phyloP scores from a whole-genome alignment of 306 rosid genomes.

The Vachellia collinsii region DNA sequence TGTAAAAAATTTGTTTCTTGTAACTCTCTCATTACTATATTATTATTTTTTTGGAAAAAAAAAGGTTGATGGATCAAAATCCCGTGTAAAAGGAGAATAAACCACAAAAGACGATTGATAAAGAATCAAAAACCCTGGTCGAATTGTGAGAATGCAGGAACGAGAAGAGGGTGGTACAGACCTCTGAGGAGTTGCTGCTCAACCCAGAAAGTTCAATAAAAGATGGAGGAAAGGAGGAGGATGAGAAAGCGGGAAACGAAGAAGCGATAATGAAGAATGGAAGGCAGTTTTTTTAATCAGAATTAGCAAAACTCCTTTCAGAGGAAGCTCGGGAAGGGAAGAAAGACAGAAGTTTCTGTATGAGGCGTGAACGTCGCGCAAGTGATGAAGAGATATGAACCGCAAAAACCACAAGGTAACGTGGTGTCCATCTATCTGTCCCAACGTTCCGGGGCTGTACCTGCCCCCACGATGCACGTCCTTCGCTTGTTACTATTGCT shows the following conservation, averaged over 20 bases:
- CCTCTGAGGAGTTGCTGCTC: constrained; percentile 27
- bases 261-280: background rate
- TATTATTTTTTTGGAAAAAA: no score
- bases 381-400: background rate
- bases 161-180: background rate
- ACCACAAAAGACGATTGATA: background rate
- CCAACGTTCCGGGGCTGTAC: constrained; percentile 35
- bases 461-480: constrained; percentile 4
- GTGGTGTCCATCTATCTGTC: background rate
- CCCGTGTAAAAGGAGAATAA: background rate
- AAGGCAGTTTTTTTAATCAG: background rate
- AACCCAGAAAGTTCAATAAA: constrained; percentile 20
- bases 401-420: constrained; percentile 1
- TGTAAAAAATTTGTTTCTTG: background rate
- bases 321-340: constrained; percentile 35
- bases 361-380: constrained; percentile 37
- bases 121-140: background rate
- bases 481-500: constrained; percentile 31
- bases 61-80: background rate
- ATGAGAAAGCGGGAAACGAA: background rate
- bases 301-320: constrained; percentile 15
- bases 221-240: background rate
- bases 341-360: constrained; percentile 30
- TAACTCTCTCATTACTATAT: no score
- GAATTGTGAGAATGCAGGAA: background rate